These are phyloP conservation scores for Macaranga tanarius DNA, from an alignment of 441 rosid genomes.

Conservation along the genomic window DNA sequence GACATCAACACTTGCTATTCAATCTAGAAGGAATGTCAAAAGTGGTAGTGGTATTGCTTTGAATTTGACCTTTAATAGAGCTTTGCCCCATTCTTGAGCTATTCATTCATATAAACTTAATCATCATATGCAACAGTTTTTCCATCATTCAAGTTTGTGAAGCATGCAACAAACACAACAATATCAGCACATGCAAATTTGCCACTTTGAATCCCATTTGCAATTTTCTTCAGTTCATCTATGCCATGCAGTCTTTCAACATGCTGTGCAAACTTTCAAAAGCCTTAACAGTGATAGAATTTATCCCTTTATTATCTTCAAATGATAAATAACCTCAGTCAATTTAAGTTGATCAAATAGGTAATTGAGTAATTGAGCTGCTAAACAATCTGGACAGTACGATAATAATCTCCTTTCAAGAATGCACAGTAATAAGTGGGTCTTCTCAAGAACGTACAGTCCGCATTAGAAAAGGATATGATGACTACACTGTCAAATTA, in stretches of 20 bases:
- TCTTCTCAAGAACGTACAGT: no score
- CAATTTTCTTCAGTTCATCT: not conserved
- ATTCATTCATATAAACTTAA: not conserved
- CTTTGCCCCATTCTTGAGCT: slow-evolving; percentile 3
- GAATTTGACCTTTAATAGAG: not conserved
- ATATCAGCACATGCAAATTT: not conserved
- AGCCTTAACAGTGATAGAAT: not conserved
- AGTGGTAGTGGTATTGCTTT: not conserved
- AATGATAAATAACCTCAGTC: not conserved
- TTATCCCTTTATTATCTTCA: not conserved
- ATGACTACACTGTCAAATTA: not conserved
- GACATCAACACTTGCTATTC: not conserved
- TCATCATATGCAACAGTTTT: not conserved
- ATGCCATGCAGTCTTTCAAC: not conserved
- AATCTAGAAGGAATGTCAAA: not conserved
- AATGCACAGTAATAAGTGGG: no score
- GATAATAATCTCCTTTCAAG: no score
- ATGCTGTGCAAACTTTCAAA: not conserved
- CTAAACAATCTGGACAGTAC: no score
- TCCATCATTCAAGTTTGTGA: not conserved
- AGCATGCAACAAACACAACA: not conserved
- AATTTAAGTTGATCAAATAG: not conserved
- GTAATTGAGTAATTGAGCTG: not conserved
- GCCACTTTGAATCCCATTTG: not conserved
- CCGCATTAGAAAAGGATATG: not conserved